Evolutionary conservation across 1,284 basidiomycete species (phyloP).

Genomic region (Pterulicium gracile): DNA sequence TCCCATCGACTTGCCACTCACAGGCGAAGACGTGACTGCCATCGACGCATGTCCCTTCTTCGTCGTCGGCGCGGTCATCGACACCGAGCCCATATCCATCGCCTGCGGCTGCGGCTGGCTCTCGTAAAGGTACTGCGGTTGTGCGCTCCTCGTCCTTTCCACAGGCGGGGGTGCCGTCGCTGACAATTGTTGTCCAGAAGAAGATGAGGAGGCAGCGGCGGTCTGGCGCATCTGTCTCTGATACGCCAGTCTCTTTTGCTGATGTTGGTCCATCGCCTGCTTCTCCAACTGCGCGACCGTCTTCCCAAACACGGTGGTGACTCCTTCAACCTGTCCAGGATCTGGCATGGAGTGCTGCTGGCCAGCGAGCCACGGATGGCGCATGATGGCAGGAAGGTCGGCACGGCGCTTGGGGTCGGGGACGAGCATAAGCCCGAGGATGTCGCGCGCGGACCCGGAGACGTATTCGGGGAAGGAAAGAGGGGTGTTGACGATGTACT

Average conservation of each 20-base stretch:
- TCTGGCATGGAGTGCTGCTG: constrained; percentile 21
- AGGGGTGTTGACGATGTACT: constrained; percentile 96
- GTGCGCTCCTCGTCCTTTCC: constrained; percentile 22
- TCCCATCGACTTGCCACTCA: constrained; percentile 15
- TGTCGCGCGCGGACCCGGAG: constrained; percentile 63
- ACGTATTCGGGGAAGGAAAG: constrained; percentile 94
- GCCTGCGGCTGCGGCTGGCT: constrained; percentile 21
- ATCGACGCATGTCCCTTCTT: constrained; percentile 4
- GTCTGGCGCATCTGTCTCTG: constrained; percentile 44
- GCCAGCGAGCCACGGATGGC: constrained; percentile 62
- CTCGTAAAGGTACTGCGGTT: constrained; percentile 43
- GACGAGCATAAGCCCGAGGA: constrained; percentile 54
- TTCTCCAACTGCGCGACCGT: constrained; percentile 58
- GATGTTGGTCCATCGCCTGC: constrained; percentile 64
- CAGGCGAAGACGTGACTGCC: constrained; percentile 12
- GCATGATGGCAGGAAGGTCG: constrained; percentile 55
- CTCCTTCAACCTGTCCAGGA: constrained; percentile 5
- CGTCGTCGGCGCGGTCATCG: constrained; percentile 27
- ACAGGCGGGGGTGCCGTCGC: constrained; percentile 12
- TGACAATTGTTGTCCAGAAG: constrained; percentile 29
- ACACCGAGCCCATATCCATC: constrained; percentile 15
- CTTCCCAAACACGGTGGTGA: constrained; percentile 43
- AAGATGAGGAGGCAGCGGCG: constrained; percentile 16
- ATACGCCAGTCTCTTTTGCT: constrained; percentile 58
- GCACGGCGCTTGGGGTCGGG: constrained; percentile 65